A percentile compares a stretch with the other conserved stretches of the same genome.
Conservation (phyloP, 805 yeast genomes). For the Saccharomycopsis selenospora region DNA sequence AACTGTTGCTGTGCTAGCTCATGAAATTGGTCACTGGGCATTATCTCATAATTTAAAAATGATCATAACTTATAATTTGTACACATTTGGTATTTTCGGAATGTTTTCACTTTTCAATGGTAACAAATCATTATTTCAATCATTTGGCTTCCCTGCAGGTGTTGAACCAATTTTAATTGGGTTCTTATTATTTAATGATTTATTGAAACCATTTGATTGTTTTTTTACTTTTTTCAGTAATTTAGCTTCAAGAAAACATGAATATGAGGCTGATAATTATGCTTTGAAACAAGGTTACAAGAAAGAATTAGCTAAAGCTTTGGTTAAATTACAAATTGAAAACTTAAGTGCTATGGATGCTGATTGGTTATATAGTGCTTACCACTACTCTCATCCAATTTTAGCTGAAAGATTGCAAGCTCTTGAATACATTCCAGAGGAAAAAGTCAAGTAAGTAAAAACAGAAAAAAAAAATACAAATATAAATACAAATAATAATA, state of each 20-base stretch:
- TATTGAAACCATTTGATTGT: conserved; percentile 72
- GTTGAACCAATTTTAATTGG: conserved; percentile 76
- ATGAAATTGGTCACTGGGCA: conserved; percentile 98
- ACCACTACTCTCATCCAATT: conserved; percentile 88
- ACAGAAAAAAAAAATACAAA: conserved; percentile 4
- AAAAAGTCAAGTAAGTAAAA: conserved; percentile 11
- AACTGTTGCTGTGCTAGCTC: conserved; percentile 94
- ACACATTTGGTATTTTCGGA: conserved; percentile 57
- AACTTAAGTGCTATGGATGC: conserved; percentile 84
- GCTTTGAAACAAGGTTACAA: conserved; percentile 73
- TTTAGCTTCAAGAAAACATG: conserved; percentile 73
- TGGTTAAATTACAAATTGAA: conserved; percentile 69
- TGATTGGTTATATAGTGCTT: conserved; percentile 83
- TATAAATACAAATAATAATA: no score
- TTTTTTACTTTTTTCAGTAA: conserved; percentile 59
- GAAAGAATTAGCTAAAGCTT: conserved; percentile 57
- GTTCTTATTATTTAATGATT: conserved; percentile 68
- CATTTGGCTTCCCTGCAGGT: conserved; percentile 61
- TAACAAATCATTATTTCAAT: conserved; percentile 66
- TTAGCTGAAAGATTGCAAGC: conserved; percentile 82
- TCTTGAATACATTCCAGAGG: conserved; percentile 35
- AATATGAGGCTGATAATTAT: conserved; percentile 87
- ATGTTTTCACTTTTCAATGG: conserved; percentile 74
- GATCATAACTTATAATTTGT: conserved; percentile 56
- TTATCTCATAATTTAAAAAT: conserved; percentile 78